phyloP scores from a whole-genome alignment of 352 stramenopile genomes.

The Phytophthora pistaciae region DNA sequence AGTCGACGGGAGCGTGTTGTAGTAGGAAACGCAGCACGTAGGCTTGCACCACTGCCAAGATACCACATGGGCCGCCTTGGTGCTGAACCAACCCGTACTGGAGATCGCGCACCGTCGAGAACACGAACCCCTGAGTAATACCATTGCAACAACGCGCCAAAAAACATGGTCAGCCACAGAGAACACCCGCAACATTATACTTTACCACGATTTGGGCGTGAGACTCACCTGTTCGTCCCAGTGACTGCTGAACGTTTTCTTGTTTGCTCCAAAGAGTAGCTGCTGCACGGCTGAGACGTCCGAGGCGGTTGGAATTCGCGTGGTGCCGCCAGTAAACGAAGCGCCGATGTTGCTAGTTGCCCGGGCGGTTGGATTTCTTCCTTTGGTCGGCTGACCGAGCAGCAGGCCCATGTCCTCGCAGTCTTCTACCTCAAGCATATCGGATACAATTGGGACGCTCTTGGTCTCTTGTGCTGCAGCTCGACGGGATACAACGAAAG shows the following conservation, averaged over 20 bases:
- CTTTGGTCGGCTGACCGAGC: constrained; percentile 17
- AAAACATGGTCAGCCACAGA: constrained; percentile 2
- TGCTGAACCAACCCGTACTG: constrained; percentile 93
- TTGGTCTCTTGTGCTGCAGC: not conserved
- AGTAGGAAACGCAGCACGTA: constrained; percentile 90
- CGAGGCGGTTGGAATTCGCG: constrained; percentile 38
- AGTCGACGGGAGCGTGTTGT: constrained; percentile 46
- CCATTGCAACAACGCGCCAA: constrained; percentile 15
- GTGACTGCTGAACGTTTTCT: constrained; percentile 71
- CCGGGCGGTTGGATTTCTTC: constrained; percentile 5
- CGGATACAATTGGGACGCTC: not conserved
- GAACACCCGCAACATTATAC: constrained; percentile 6
- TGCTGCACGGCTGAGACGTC: constrained; percentile 61
- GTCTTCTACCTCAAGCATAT: constrained; percentile 60
- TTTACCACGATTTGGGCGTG: not conserved
- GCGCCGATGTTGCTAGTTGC: not conserved
- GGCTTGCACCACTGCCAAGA: constrained; percentile 94
- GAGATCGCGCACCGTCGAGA: constrained; percentile 54
- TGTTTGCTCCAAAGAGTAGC: constrained; percentile 64
- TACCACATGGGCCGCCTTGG: constrained; percentile 95
- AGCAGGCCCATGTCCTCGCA: constrained; percentile 53
- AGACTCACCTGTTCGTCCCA: constrained; percentile 70
- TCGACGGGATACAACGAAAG: constrained; percentile 26
- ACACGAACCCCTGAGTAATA: constrained; percentile 70
- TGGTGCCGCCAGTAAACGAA: constrained; percentile 4